These are phyloP conservation scores for Colletotrichum zoysiae DNA, from an alignment of 2,329 filamentous ascomycete genomes.

Conservation along the genomic window DNA sequence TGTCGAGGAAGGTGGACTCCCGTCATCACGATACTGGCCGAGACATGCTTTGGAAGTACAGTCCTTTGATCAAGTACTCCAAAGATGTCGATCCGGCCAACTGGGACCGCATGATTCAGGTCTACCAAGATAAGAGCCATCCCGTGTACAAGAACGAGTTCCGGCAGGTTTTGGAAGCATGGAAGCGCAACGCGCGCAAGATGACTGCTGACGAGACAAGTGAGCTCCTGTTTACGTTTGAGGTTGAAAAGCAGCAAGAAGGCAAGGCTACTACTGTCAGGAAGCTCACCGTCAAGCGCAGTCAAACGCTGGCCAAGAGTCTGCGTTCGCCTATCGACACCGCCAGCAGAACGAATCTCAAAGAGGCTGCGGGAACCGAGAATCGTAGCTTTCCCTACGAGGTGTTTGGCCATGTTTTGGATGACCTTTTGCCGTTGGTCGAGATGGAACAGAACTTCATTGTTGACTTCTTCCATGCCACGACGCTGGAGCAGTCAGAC, in stretches of 20 bases:
- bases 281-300: slow-evolving; percentile 93
- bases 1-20: slow-evolving; percentile 76
- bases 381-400: slow-evolving; percentile 81
- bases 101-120: slow-evolving; percentile 83
- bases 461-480: slow-evolving; percentile 95
- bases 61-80: slow-evolving; percentile 87
- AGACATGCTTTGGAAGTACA: slow-evolving; percentile 86
- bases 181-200: slow-evolving; percentile 85
- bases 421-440: slow-evolving; percentile 85
- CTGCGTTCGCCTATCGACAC: slow-evolving; percentile 78
- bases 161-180: slow-evolving; percentile 79
- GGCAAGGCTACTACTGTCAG: slow-evolving; percentile 81
- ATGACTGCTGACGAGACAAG: slow-evolving; percentile 77
- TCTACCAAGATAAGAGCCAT: slow-evolving; percentile 83
- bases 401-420: slow-evolving; percentile 82
- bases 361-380: slow-evolving; percentile 65
- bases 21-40: slow-evolving; percentile 79
- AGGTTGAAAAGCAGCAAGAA: slow-evolving; percentile 87
- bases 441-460: slow-evolving; percentile 97
- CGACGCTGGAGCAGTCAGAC: slow-evolving; percentile 83
- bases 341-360: slow-evolving; percentile 64
- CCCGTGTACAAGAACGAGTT: slow-evolving; percentile 87
- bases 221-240: slow-evolving; percentile 88
- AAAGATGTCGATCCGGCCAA: slow-evolving; percentile 85
- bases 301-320: slow-evolving; percentile 84